Percentiles rank a stretch among this genome's conserved stretches.
phyloP scores from a whole-genome alignment of 805 yeast species.

The Candida berthetii region DNA sequence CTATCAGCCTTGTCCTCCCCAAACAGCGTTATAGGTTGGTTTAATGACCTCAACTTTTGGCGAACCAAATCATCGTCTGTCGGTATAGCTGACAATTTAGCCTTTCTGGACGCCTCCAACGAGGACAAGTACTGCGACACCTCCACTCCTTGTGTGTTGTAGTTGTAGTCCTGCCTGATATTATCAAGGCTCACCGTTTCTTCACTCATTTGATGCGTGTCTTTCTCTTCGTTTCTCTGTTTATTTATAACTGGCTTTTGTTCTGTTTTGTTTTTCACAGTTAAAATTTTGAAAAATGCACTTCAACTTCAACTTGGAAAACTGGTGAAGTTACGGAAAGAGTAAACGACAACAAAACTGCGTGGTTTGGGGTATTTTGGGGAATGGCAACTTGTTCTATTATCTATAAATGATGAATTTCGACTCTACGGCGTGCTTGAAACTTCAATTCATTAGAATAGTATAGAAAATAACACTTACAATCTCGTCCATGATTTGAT shows the following conservation, averaged over 20 bases:
- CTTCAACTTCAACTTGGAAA: too few relatives aligned
- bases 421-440: too few relatives aligned
- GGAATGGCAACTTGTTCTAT: too few relatives aligned
- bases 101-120: conserved; percentile 21
- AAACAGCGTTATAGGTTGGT: conserved; percentile 49
- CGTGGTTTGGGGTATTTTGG: too few relatives aligned
- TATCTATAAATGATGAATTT: too few relatives aligned
- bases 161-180: conserved; percentile 12
- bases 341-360: too few relatives aligned
- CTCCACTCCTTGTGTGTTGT: conserved; percentile 16
- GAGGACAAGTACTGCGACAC: conserved; percentile 20
- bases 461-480: conserved; percentile 1
- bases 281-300: too few relatives aligned
- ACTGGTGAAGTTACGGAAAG: too few relatives aligned
- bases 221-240: too few relatives aligned
- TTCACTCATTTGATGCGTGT: background rate
- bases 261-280: too few relatives aligned
- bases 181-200: background rate
- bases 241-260: too few relatives aligned
- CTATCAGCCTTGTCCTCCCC: conserved; percentile 60
- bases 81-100: conserved; percentile 38
- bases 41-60: conserved; percentile 35
- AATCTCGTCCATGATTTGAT: conserved; percentile 21
- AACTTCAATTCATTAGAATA: too few relatives aligned
- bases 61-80: conserved; percentile 63